These are phyloP conservation scores for Cornus suecica DNA, from an alignment of 148 eudicot species.

Conservation along the genomic window DNA sequence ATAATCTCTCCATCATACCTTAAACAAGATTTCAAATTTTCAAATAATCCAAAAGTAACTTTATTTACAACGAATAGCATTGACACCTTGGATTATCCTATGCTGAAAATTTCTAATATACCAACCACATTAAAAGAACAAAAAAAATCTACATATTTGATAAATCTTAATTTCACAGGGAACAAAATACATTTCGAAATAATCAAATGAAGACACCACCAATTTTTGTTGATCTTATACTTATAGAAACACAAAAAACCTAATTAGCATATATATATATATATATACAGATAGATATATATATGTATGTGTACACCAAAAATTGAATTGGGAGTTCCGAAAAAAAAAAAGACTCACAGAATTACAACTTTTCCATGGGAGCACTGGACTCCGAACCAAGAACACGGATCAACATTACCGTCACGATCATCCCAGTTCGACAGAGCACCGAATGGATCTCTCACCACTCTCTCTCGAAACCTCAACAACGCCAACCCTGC, in stretches of 20 bases:
- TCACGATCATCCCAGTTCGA: constrained; percentile 40
- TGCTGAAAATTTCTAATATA: not conserved
- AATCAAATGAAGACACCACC: not conserved
- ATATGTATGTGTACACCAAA: not conserved
- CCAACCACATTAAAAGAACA: too few species aligned
- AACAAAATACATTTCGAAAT: not conserved
- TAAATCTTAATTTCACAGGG: too few species aligned
- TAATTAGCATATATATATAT: not conserved
- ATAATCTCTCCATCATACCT: too few species aligned
- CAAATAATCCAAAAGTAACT: not conserved
- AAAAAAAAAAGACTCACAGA: constrained; percentile 39
- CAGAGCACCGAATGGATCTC: constrained; percentile 63
- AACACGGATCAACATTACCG: constrained; percentile 41
- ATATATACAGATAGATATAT: not conserved
- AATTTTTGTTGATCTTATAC: not conserved
- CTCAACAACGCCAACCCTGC: constrained; percentile 59
- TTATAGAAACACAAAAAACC: not conserved
- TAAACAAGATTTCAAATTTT: not conserved
- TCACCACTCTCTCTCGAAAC: constrained; percentile 50
- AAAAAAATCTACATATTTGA: too few species aligned
- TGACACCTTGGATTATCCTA: not conserved
- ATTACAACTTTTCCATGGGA: constrained; percentile 43
- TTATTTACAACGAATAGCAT: not conserved
- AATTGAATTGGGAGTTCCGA: not conserved
- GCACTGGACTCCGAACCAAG: constrained; percentile 70